Evolutionary conservation across 495 filamentous ascomycete genomes (phyloP), one percentile per base, ranked within the genome.

Genomic region (Neurospora sp.): DNA sequence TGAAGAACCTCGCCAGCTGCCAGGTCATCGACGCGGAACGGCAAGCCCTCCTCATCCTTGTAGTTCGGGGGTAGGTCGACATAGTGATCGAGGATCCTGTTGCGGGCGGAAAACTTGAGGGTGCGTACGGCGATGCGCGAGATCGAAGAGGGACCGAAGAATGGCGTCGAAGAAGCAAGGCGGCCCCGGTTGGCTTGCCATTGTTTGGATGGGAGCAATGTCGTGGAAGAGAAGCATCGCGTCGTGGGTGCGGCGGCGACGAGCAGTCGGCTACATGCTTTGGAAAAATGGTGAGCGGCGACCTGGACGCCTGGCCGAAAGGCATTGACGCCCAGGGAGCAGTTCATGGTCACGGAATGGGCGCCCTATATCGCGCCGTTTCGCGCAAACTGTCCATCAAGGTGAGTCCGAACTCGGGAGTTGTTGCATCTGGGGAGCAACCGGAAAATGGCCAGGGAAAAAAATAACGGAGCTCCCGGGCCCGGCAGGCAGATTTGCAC

Each of bases 1-100:
- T 73, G 68, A 10, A 85, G 81, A n/a, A 92, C 85, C 61, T 93
- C 88, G 7, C 80, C 76, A 14, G 84, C 80, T 1, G 84, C 82
- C 18, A 92, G 82, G 8, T 84, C 82, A 9, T 78, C 75, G 12
- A 70, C 72, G 69, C 82, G 77, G 70, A 88, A 89, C 4, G 81
- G 80, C 12, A 89, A 79, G 0, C 88, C 88, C 1, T 78, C 59
- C 69, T 77, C 75, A 72, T 87, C 85, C 37, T 72, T 73, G 74
- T 88, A 89, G 42, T 76, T 74, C 20, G 81, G 78, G 1, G 86
- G 86, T 46, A 89, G 71, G 59, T 85, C 74, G 44, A 80, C 78
- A 71, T 85, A 89, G 46, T 81, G 73, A 0, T 76, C 82, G 46
- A 81, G 78, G 18, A 83, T 76, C 14, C 53, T 65, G 27, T 65